These are phyloP conservation scores for Tolypocladium cylindrosporum DNA, from an alignment of 2,329 filamentous ascomycete genomes.

Conservation along the genomic window DNA sequence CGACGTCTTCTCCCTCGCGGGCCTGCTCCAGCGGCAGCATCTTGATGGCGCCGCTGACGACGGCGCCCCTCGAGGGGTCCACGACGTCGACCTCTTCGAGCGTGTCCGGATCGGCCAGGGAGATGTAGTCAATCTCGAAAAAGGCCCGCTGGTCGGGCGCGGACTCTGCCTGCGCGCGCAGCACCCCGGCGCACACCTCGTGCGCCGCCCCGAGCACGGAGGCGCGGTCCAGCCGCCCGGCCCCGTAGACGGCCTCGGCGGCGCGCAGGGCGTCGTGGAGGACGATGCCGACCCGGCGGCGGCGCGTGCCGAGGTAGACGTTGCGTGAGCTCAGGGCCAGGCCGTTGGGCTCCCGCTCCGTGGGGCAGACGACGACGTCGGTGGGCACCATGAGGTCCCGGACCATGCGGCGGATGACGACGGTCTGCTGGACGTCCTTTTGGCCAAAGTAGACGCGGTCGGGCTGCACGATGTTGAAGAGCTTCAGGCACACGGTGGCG, in stretches of 20 bases:
- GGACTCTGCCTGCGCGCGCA: conserved; percentile 53
- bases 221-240: conserved; percentile 40
- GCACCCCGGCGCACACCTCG: conserved; percentile 42
- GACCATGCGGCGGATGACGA: conserved; percentile 79
- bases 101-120: conserved; percentile 74
- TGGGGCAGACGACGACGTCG: conserved; percentile 63
- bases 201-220: conserved; percentile 66
- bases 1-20: conserved; percentile 62
- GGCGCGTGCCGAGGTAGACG: conserved; percentile 73
- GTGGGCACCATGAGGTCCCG: conserved; percentile 76
- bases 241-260: conserved; percentile 58
- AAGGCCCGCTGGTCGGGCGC: conserved; percentile 49
- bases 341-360: conserved; percentile 68
- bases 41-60: conserved; percentile 83
- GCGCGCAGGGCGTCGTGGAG: conserved; percentile 59
- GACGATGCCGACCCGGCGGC: conserved; percentile 63
- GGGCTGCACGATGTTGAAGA: conserved; percentile 41
- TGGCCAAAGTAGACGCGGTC: conserved; percentile 85
- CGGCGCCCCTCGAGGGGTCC: conserved; percentile 61
- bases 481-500: conserved; percentile 89
- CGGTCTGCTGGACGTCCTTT: conserved; percentile 95
- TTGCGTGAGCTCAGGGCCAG: conserved; percentile 89
- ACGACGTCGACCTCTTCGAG: conserved; percentile 69
- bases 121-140: conserved; percentile 88
- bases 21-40: conserved; percentile 73